A percentile compares a stretch with the other conserved stretches of the same genome.
phyloP scores from a whole-genome alignment of 2,329 filamentous ascomycete species.

The Nectriaceae sp. region DNA sequence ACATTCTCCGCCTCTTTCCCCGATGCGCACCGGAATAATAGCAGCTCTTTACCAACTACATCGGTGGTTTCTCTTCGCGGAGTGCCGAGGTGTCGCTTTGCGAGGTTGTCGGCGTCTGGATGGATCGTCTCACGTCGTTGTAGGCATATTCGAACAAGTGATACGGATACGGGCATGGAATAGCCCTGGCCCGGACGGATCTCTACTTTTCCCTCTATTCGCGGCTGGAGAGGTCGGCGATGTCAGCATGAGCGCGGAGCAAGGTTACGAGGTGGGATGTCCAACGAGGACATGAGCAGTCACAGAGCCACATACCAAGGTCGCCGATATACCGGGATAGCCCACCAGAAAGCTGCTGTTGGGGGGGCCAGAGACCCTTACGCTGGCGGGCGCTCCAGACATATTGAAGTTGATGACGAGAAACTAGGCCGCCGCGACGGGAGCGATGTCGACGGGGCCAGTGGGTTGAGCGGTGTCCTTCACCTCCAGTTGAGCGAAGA shows the following conservation, averaged over 20 bases:
- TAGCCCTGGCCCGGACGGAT: slow-evolving; percentile 84
- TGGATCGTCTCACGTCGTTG: slow-evolving; percentile 96
- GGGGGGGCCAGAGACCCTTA: slow-evolving; percentile 94
- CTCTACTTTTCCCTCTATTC: slow-evolving; percentile 97
- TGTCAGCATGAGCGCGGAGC: slow-evolving; percentile 15
- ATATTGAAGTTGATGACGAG: slow-evolving; percentile 17
- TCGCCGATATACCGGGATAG: slow-evolving; percentile 97
- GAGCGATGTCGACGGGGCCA: slow-evolving; percentile 13
- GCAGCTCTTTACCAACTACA: slow-evolving; percentile 92
- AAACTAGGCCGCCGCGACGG: slow-evolving; percentile 14
- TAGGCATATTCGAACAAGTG: slow-evolving; percentile 90
- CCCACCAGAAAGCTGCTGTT: slow-evolving; percentile 97
- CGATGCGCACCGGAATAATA: slow-evolving; percentile 82
- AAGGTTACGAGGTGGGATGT: slow-evolving; percentile 12
- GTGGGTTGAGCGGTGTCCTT: slow-evolving; percentile 11
- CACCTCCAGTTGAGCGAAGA: slow-evolving; percentile 17
- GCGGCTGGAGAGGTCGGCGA: slow-evolving; percentile 61
- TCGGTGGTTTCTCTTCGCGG: slow-evolving; percentile 89
- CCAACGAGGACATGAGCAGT: slow-evolving; percentile 12
- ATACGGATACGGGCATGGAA: slow-evolving; percentile 87
- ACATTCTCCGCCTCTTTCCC: slow-evolving; percentile 87
- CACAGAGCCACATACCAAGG: slow-evolving; percentile 68
- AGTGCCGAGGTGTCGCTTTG: slow-evolving; percentile 87
- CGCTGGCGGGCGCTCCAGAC: slow-evolving; percentile 46
- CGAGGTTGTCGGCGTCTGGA: slow-evolving; percentile 89